Evolutionary conservation across 441 rosid genomes (phyloP).

Genomic region (Populus trichocarpa): DNA sequence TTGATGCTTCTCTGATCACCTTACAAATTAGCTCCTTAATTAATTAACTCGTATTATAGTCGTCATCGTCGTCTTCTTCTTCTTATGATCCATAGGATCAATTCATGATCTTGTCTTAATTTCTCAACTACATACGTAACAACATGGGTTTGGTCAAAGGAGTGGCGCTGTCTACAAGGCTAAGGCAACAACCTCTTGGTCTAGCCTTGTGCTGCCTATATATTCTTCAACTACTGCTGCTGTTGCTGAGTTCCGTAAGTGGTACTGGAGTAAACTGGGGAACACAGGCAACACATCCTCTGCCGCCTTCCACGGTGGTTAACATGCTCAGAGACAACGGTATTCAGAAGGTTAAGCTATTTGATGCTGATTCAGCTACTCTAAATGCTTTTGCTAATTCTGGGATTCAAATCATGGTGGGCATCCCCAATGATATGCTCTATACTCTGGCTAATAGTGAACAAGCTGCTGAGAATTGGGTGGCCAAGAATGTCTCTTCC

Average conservation of each 20-base stretch:
- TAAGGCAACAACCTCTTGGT: background rate
- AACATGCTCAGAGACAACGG: slow-evolving; percentile 62
- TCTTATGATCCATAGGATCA: background rate
- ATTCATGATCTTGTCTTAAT: background rate
- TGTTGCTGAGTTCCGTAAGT: background rate
- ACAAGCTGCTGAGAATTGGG: slow-evolving; percentile 56
- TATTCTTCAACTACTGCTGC: background rate
- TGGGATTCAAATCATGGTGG: slow-evolving; percentile 76
- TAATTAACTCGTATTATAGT: background rate
- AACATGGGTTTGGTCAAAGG: background rate
- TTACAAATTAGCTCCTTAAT: background rate
- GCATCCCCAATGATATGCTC: slow-evolving; percentile 70
- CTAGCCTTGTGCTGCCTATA: background rate
- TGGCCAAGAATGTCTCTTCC: slow-evolving; percentile 54
- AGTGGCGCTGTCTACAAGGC: background rate
- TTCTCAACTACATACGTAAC: background rate
- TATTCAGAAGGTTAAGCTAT: slow-evolving; percentile 65
- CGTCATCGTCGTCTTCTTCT: background rate
- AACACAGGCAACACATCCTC: slow-evolving; percentile 54
- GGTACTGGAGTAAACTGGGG: slow-evolving; percentile 77
- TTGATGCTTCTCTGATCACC: background rate
- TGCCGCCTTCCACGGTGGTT: slow-evolving; percentile 54
- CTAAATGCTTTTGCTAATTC: slow-evolving; percentile 62
- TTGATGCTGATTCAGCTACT: slow-evolving; percentile 67
- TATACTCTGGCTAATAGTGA: slow-evolving; percentile 47